Base-by-base conservation (phyloP, 1,284 basidiomycete genomes). In the Kalmanozyma brasiliensis region DNA sequence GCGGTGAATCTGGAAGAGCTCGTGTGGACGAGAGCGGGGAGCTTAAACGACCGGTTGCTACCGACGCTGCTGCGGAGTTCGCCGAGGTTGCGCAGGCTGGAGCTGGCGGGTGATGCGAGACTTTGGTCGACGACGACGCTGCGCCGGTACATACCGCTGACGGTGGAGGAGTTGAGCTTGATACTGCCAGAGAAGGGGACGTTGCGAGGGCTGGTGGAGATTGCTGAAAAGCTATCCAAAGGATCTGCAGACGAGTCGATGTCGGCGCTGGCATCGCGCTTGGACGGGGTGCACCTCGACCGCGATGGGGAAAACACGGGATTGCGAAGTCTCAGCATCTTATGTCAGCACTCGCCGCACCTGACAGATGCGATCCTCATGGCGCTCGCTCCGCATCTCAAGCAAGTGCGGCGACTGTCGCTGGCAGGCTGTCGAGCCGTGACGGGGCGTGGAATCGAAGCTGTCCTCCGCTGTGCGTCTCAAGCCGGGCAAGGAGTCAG, bases 1-100 rank as follows among this genome's bases (percentile, higher is more conserved):
- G 69, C 73, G 5, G 36, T 38, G 34, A 57, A 73, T 24, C 52
- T 81, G 9, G 52, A 61, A 17, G 63, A 61, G 36, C 67, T 81
- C 37, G 60, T 61, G 23, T 81, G 79, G 79, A 81, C 79, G 13
- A 40, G 79, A 32, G 76, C 77, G 8, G 79, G 79, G 23, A 79
- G 77, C 26, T 52, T 81, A 35, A 78, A 70, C 35, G 70, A 79
- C 32, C 66, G 78, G 16, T 33, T 78, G 8, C 23, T 79, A n/a
- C 61, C 57, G 30, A 46, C 59, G 29, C 41, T 68, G n/a, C 63
- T 74, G 23, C 38, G 56, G 45, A 52, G 45, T 17, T 59, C 66
- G 11, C 43, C 47, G 2, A 40, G 45, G 20, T 52, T 81, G 35
- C 55, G 47, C 11, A 58, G 51, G 20, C 44, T 81, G 26, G 76